Conservation (phyloP, 768 basidiomycete genomes). For the Rhizopogon vesiculosus region DNA sequence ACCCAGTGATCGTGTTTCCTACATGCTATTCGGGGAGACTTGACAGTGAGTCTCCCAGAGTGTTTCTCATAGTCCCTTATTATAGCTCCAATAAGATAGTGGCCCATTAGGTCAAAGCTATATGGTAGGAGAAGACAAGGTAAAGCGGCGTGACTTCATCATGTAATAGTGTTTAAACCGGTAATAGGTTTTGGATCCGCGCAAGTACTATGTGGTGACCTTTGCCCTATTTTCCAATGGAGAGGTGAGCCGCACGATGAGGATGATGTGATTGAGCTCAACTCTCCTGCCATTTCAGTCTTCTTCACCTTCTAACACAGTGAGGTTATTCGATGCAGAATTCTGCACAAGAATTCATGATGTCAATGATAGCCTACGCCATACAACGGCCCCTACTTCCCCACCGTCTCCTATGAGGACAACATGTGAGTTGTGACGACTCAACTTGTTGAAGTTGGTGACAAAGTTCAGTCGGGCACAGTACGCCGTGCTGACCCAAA, state of each 20-base stretch:
- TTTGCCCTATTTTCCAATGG: slow-evolving; percentile 57
- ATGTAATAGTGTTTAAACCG: background rate
- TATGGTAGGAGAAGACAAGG: slow-evolving; percentile 51
- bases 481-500: slow-evolving; percentile 45
- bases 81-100: slow-evolving; percentile 7
- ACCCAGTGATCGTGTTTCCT: slow-evolving; percentile 57
- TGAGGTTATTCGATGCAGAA: slow-evolving; percentile 1
- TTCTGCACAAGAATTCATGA: background rate
- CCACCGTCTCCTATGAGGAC: slow-evolving; percentile 49
- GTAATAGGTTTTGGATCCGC: slow-evolving; percentile 41
- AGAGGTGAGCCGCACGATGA: slow-evolving; percentile 34
- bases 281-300: slow-evolving; percentile 31
- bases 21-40: slow-evolving; percentile 54
- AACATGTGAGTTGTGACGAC: slow-evolving; percentile 39
- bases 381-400: slow-evolving; percentile 58
- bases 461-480: slow-evolving; percentile 43
- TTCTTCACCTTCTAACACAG: slow-evolving; percentile 57
- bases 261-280: background rate
- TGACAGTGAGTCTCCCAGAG: slow-evolving; percentile 34
- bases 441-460: background rate
- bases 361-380: slow-evolving; percentile 37
- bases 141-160: slow-evolving; percentile 5
- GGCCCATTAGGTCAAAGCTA: slow-evolving; percentile 40
- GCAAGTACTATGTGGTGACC: slow-evolving; percentile 50
- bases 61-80: background rate